Conservation (phyloP, 2,329 filamentous ascomycete species). For the Botrytis sinoallii region DNA sequence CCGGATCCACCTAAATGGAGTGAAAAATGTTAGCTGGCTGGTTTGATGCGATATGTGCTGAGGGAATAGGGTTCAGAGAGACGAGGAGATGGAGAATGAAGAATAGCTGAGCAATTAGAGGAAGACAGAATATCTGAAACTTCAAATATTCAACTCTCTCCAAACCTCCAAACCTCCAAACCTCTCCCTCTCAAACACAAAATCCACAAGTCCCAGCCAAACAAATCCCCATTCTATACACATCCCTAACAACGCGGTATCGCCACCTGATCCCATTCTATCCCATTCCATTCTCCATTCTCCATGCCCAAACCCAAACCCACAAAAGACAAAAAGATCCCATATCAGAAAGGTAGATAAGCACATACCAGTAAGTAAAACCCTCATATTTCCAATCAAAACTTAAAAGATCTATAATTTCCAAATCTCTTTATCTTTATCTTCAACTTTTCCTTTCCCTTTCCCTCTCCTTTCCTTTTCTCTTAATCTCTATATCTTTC, state of each 20-base stretch:
- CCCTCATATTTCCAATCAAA: neutral
- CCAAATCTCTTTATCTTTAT: no score
- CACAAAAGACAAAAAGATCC: neutral
- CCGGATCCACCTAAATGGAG: conserved; percentile 45
- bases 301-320: no score
- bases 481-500: no score
- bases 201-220: neutral
- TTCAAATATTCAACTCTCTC: neutral
- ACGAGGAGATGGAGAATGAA: no score
- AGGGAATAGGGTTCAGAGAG: neutral
- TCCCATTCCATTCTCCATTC: neutral
- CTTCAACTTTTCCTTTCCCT: no score
- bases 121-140: neutral
- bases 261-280: neutral
- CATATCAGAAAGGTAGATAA: neutral
- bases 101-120: neutral
- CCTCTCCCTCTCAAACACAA: neutral
- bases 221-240: neutral
- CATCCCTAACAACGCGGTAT: neutral
- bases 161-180: neutral
- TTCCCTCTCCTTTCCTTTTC: no score
- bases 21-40: neutral
- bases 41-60: neutral
- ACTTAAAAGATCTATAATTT: neutral
- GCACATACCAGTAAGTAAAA: conserved; percentile 15